These are phyloP conservation scores for Alternaria ethzedia DNA, from an alignment of 2,329 filamentous ascomycete genomes.

Conservation along the genomic window DNA sequence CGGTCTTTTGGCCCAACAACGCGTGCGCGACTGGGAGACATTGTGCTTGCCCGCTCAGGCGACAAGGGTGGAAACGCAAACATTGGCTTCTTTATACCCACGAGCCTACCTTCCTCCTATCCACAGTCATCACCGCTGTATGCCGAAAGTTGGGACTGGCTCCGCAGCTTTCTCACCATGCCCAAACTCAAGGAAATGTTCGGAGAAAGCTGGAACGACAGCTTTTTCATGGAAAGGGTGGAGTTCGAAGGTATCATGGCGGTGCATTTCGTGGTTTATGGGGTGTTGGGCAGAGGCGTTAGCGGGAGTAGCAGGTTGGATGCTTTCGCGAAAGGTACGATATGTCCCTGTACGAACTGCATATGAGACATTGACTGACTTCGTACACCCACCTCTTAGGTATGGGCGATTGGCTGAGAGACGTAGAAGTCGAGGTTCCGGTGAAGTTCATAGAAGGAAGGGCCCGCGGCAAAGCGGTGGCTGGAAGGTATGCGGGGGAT, in stretches of 20 bases:
- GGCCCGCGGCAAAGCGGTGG: conserved; percentile 1
- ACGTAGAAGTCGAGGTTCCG: conserved; percentile 52
- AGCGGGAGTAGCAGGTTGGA: conserved; percentile 58
- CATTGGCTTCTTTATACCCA: conserved; percentile 48
- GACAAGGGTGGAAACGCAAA: conserved; percentile 47
- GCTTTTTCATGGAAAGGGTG: conserved; percentile 36
- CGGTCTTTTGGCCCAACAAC: conserved; percentile 29
- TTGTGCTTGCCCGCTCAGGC: conserved; percentile 53
- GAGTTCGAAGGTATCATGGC: conserved; percentile 41
- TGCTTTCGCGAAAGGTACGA: conserved; percentile 60
- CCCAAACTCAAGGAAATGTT: conserved; percentile 36
- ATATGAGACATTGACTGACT: too few species aligned
- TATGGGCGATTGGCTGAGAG: conserved; percentile 58
- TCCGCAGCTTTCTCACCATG: conserved; percentile 36
- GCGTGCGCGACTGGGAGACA: conserved; percentile 47
- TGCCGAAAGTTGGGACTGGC: conserved; percentile 39
- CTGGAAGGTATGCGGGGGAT: conserved; percentile 9
- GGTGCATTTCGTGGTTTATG: conserved; percentile 49
- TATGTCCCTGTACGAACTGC: too few species aligned
- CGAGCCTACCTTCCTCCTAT: conserved; percentile 34
- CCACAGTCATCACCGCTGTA: conserved; percentile 29
- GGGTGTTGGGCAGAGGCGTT: conserved; percentile 49
- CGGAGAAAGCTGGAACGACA: conserved; percentile 31
- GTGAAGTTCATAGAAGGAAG: conserved; percentile 35
- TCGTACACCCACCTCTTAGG: too few species aligned